A percentile compares a stretch with the other conserved stretches of the same genome.
Conservation (phyloP, 2,329 filamentous ascomycete species). For the Samsoniella hepiali region DNA sequence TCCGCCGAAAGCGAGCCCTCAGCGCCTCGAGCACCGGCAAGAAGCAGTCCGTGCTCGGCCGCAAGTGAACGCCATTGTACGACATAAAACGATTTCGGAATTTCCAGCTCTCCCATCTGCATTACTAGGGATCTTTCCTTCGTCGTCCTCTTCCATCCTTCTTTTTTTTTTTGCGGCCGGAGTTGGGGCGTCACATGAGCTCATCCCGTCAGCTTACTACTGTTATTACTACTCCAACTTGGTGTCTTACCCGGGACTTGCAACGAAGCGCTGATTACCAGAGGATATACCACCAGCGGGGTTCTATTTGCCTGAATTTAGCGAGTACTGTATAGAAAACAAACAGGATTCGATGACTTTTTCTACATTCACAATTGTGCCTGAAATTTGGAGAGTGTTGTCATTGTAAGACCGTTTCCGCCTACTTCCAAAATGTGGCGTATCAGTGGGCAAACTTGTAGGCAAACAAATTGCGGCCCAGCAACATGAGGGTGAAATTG, state of each 20-base stretch:
- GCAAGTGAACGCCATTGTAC: not conserved
- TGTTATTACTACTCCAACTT: not conserved
- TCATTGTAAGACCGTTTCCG: too few species aligned
- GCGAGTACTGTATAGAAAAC: too few species aligned
- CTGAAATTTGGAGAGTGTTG: too few species aligned
- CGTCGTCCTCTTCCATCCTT: not conserved
- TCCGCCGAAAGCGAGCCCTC: conserved; percentile 16
- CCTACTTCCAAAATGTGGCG: too few species aligned
- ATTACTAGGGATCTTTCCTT: not conserved
- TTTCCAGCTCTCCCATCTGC: not conserved
- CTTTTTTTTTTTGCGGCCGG: not conserved
- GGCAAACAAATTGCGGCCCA: too few species aligned
- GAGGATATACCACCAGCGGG: not conserved
- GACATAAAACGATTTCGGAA: not conserved
- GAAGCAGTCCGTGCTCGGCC: conserved; percentile 3
- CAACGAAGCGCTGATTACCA: not conserved
- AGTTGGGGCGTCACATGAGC: not conserved
- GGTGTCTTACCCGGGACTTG: conserved; percentile 10
- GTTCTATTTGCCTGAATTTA: too few species aligned
- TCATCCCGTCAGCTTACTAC: conserved; percentile 9
- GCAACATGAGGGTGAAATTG: too few species aligned
- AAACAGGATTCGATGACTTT: too few species aligned
- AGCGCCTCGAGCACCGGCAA: conserved; percentile 13
- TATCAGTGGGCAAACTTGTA: too few species aligned
- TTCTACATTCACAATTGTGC: too few species aligned